Percentiles rank a stretch among this genome's conserved stretches.
phyloP scores from a whole-genome alignment of 371 early-diverging fungal species.

The Apophysomyces variabilis region DNA sequence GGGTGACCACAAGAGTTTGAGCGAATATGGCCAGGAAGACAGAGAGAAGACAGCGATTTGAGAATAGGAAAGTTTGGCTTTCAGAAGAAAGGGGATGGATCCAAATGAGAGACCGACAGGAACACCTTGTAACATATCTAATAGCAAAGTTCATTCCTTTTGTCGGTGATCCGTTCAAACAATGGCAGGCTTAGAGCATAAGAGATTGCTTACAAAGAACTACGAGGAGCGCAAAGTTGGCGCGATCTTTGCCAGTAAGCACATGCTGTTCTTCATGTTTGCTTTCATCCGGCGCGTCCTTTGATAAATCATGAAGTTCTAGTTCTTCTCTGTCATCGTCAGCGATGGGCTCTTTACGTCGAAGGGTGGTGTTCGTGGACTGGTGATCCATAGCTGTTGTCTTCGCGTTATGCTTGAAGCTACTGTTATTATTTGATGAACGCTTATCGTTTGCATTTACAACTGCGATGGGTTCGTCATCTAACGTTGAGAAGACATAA shows the following conservation, averaged over 20 bases:
- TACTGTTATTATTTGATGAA: background rate
- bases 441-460: constrained; percentile 7
- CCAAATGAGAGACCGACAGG: constrained; percentile 93
- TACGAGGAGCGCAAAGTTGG: constrained; percentile 70
- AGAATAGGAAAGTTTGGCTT: constrained; percentile 85
- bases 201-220: constrained; percentile 61
- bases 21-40: constrained; percentile 92
- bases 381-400: constrained; percentile 43
- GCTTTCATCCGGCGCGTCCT: constrained; percentile 6
- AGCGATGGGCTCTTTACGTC: constrained; percentile 28
- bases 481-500: constrained; percentile 40
- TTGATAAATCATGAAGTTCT: constrained; percentile 31
- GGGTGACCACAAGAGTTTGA: constrained; percentile 95
- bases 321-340: constrained; percentile 41
- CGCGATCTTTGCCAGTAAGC: constrained; percentile 52
- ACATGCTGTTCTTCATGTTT: constrained; percentile 20
- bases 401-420: constrained; percentile 13
- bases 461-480: constrained; percentile 44
- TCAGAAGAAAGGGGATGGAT: constrained; percentile 91
- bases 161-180: background rate
- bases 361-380: constrained; percentile 32
- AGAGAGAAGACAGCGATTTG: constrained; percentile 94
- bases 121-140: constrained; percentile 92
- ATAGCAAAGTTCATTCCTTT: constrained; percentile 4
- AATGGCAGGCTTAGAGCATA: background rate